Percentiles rank a stretch among this genome's conserved stretches.
phyloP scores from a whole-genome alignment of 257 asterid species.

The Jasminum sambac region DNA sequence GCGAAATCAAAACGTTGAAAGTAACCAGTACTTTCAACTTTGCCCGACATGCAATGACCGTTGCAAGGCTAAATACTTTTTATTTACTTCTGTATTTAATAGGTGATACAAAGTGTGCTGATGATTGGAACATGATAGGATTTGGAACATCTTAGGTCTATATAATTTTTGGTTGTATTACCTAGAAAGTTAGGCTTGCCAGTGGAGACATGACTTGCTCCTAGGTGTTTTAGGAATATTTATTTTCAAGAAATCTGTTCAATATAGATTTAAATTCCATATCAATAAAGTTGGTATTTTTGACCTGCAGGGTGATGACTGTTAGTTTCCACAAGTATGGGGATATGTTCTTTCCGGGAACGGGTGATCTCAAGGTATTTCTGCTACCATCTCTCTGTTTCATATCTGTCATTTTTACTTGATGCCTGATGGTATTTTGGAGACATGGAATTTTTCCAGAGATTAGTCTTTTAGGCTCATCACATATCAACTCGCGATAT shows the following conservation, averaged over 20 bases:
- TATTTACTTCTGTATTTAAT: neutral
- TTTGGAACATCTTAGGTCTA: conserved; percentile 9
- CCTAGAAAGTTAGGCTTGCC: conserved; percentile 6
- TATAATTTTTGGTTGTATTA: neutral
- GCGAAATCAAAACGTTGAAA: neutral
- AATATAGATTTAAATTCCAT: conserved; percentile 1
- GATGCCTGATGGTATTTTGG: conserved; percentile 5
- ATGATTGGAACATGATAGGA: conserved; percentile 8
- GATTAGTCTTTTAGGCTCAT: conserved; percentile 14
- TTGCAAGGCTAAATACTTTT: neutral
- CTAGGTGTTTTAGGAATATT: conserved; percentile 2
- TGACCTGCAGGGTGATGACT: conserved; percentile 88
- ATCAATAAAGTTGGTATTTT: conserved; percentile 23
- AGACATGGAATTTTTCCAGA: neutral
- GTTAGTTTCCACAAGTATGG: conserved; percentile 99
- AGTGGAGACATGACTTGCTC: neutral
- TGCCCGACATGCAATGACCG: neutral
- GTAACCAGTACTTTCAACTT: neutral
- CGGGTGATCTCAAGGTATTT: conserved; percentile 95
- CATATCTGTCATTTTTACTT: conserved; percentile 15
- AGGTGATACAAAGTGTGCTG: neutral
- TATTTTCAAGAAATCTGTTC: neutral
- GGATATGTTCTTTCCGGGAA: conserved; percentile 95
- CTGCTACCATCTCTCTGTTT: conserved; percentile 23
- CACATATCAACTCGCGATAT: conserved; percentile 7